Percentiles rank a stretch among this genome's conserved stretches.
phyloP scores from a whole-genome alignment of 129 eudicot genomes.

The Lonicera japonica region DNA sequence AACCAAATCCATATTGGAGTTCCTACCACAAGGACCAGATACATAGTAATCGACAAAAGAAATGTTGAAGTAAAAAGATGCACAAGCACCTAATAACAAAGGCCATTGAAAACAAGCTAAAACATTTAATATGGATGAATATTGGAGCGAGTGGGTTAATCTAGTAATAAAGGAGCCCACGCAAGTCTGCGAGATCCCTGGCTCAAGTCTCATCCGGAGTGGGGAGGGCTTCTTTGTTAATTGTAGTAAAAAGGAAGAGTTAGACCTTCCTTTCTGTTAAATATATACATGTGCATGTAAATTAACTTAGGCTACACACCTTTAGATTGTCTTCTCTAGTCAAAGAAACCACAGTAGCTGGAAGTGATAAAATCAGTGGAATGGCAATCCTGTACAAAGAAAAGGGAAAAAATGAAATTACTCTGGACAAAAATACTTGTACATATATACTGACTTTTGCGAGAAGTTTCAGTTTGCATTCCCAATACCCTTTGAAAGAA shows the following conservation, averaged over 20 bases:
- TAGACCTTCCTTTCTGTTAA: no score
- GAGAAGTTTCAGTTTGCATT: background rate
- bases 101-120: background rate
- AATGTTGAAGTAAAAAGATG: background rate
- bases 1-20: no score
- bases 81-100: background rate
- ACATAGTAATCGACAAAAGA: background rate
- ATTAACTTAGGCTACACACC: constrained; percentile 32
- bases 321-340: constrained; percentile 63
- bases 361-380: constrained; percentile 81
- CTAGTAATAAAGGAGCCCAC: no score
- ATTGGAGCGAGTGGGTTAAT: no score
- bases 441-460: background rate
- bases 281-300: background rate
- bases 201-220: no score
- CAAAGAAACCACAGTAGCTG: constrained; percentile 73
- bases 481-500: background rate
- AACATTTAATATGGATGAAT: background rate
- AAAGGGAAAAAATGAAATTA: background rate
- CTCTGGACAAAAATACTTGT: background rate
- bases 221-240: no score
- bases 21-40: no score
- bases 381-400: constrained; percentile 55
- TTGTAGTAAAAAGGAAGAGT: no score
- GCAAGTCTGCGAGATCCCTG: no score